Percentiles rank a stretch among this genome's conserved stretches.
Conservation (phyloP, 2,329 filamentous ascomycete genomes). For the Colletotrichum agaves region DNA sequence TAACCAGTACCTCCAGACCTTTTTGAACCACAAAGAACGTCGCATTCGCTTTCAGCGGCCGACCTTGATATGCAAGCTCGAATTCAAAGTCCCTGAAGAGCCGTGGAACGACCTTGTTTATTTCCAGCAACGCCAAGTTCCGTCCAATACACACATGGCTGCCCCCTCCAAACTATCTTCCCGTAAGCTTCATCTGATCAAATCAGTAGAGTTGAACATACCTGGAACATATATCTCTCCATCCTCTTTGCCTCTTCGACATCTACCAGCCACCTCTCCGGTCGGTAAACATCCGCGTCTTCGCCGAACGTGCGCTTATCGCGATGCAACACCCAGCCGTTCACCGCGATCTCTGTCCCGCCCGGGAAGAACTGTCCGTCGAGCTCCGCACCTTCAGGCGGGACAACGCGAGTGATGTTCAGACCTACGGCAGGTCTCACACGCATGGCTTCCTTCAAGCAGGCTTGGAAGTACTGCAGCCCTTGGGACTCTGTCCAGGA, state of each 20-base stretch:
- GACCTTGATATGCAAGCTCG: constrained; percentile 60
- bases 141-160: constrained; percentile 65
- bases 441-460: constrained; percentile 66
- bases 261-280: constrained; percentile 65
- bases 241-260: constrained; percentile 56
- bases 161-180: constrained; percentile 61
- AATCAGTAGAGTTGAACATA: constrained; percentile 42
- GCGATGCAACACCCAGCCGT: constrained; percentile 64
- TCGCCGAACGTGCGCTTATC: constrained; percentile 59
- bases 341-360: constrained; percentile 63
- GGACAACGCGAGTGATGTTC: constrained; percentile 63
- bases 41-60: constrained; percentile 62
- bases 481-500: constrained; percentile 59
- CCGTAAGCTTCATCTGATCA: neutral
- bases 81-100: constrained; percentile 65
- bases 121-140: constrained; percentile 65
- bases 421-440: constrained; percentile 64
- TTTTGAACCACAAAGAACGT: constrained; percentile 71
- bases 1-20: constrained; percentile 63
- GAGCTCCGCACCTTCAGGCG: constrained; percentile 61
- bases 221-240: constrained; percentile 68
- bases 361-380: constrained; percentile 62
- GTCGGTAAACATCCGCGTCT: constrained; percentile 63
- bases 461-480: constrained; percentile 66
- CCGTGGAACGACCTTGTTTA: constrained; percentile 68